Percentiles rank a stretch among this genome's conserved stretches.
Evolutionary conservation across 768 basidiomycete species (phyloP).

Genomic region (Lactifluus echinatus): DNA sequence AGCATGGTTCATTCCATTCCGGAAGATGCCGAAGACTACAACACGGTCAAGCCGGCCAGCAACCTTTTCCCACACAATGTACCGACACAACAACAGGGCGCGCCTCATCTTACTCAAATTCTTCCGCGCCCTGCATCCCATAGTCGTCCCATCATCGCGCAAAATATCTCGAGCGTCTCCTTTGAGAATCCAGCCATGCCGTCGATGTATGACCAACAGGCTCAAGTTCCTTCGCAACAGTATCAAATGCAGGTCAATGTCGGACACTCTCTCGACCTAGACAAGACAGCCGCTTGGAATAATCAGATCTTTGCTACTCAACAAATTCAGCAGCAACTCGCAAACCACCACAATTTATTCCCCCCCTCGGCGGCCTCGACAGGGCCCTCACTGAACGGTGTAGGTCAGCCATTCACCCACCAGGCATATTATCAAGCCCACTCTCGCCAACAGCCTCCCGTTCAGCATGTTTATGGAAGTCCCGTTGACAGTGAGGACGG

Average conservation of each 20-base stretch:
- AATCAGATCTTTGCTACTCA: slow-evolving; percentile 16
- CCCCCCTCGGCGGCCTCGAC: slow-evolving; percentile 15
- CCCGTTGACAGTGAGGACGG: slow-evolving; percentile 33
- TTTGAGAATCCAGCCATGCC: slow-evolving; percentile 49
- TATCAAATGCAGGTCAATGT: slow-evolving; percentile 22
- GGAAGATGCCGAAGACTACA: slow-evolving; percentile 21
- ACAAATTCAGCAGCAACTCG: slow-evolving; percentile 17
- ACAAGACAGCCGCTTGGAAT: slow-evolving; percentile 28
- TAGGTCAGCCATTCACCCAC: slow-evolving; percentile 21
- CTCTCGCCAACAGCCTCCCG: slow-evolving; percentile 27
- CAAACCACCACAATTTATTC: slow-evolving; percentile 11
- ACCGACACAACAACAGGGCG: slow-evolving; percentile 12
- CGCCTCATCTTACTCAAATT: slow-evolving; percentile 21
- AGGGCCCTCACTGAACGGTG: slow-evolving; percentile 7
- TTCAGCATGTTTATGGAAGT: slow-evolving; percentile 24
- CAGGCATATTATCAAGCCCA: slow-evolving; percentile 22
- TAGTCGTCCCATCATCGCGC: slow-evolving; percentile 38
- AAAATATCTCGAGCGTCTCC: slow-evolving; percentile 34
- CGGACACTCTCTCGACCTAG: slow-evolving; percentile 19
- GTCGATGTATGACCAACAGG: slow-evolving; percentile 34
- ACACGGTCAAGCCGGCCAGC: slow-evolving; percentile 29
- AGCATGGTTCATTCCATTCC: slow-evolving; percentile 20
- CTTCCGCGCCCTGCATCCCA: slow-evolving; percentile 26
- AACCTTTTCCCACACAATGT: slow-evolving; percentile 33
- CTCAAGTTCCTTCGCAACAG: slow-evolving; percentile 26